Percentiles rank a stretch among this genome's conserved stretches.
Conservation (phyloP, 1,284 basidiomycete species). For the Agroathelia rolfsii region DNA sequence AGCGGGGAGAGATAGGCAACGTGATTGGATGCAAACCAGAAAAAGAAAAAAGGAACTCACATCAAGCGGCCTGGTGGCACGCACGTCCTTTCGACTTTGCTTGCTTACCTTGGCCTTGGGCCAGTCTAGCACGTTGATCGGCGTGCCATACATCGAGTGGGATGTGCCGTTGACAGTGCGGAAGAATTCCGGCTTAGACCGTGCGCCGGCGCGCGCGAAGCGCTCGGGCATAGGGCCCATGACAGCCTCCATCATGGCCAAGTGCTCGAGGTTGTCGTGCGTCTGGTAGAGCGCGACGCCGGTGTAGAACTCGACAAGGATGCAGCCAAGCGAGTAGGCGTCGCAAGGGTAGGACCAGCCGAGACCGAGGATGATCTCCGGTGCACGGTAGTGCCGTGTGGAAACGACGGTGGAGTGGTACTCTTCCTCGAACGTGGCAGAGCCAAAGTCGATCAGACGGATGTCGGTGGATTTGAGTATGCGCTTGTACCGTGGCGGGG, state of each 20-base stretch:
- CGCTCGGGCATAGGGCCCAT: constrained; percentile 94
- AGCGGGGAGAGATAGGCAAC: background rate
- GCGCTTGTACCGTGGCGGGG: constrained; percentile 52
- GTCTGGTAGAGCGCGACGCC: constrained; percentile 98
- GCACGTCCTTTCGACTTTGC: constrained; percentile 91
- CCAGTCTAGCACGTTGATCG: no score
- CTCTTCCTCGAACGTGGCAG: constrained; percentile 95
- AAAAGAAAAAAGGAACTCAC: constrained; percentile 31
- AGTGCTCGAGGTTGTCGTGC: constrained; percentile 96
- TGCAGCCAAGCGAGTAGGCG: constrained; percentile 97
- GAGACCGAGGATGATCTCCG: constrained; percentile 96
- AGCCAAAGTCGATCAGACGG: constrained; percentile 96
- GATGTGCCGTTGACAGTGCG: constrained; percentile 67
- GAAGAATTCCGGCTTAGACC: constrained; percentile 88
- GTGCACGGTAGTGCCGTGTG: constrained; percentile 96
- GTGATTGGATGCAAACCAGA: background rate
- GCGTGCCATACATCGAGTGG: no score
- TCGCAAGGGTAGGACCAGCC: constrained; percentile 99
- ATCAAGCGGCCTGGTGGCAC: constrained; percentile 70
- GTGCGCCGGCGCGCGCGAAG: constrained; percentile 63
- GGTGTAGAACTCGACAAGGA: constrained; percentile 97
- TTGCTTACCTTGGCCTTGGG: constrained; percentile 81
- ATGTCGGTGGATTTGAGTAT: constrained; percentile 87
- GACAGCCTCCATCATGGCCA: constrained; percentile 99
- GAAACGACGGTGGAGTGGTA: constrained; percentile 98